phyloP scores from a whole-genome alignment of 176 grass and related monocot genomes.

The Lolium multiflorum region DNA sequence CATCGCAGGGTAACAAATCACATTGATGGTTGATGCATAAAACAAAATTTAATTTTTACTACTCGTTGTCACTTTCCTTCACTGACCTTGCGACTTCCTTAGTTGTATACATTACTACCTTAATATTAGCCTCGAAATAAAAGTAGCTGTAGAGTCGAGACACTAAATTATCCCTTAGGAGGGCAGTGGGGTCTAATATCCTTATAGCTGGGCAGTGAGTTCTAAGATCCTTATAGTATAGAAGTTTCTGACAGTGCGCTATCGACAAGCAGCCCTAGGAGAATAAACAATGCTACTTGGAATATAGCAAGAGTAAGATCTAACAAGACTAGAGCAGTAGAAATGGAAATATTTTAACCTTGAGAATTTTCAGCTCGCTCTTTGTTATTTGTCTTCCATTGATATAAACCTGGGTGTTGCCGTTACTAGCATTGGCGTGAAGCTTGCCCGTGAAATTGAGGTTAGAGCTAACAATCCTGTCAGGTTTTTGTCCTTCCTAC shows the following conservation, averaged over 20 bases:
- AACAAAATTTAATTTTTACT: background rate
- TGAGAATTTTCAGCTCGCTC: constrained; percentile 77
- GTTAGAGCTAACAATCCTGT: constrained; percentile 82
- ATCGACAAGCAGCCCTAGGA: constrained; percentile 37
- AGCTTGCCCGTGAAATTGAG: constrained; percentile 91
- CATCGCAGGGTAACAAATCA: background rate
- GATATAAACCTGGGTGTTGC: constrained; percentile 89
- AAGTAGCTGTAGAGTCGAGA: background rate
- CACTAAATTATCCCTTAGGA: background rate
- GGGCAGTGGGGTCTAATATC: background rate
- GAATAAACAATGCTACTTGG: constrained; percentile 5
- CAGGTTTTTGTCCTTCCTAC: constrained; percentile 89
- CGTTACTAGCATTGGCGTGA: constrained; percentile 78
- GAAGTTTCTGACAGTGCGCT: background rate
- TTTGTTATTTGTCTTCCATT: constrained; percentile 96
- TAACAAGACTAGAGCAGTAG: constrained; percentile 23
- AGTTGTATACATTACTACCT: background rate
- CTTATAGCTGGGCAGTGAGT: background rate
- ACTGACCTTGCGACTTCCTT: background rate
- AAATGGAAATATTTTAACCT: constrained; percentile 52
- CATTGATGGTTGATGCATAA: background rate
- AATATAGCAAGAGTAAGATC: background rate
- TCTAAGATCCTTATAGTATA: background rate
- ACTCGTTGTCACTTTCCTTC: background rate
- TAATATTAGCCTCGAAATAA: constrained; percentile 7